Evolutionary conservation across 2,329 filamentous ascomycete genomes (phyloP).

Genomic region (Calonectria pauciramosa): DNA sequence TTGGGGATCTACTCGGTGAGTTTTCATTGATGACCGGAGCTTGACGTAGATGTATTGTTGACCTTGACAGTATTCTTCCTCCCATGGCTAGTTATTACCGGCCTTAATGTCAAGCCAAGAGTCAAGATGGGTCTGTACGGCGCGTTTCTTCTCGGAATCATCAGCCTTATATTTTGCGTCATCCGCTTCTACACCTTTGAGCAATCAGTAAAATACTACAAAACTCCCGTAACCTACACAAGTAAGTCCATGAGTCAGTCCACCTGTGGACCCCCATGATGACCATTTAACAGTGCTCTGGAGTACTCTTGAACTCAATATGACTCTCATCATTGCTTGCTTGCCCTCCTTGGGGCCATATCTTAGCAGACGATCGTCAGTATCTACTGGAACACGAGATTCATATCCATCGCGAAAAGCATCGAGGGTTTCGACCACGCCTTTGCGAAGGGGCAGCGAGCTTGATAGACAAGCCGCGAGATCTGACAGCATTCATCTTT

Average conservation of each 20-base stretch:
- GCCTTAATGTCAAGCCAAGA: neutral
- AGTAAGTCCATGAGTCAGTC: neutral
- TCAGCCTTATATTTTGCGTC: neutral
- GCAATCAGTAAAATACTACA: neutral
- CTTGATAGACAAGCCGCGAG: neutral
- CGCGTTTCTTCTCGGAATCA: neutral
- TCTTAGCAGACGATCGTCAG: neutral
- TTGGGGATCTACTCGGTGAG: neutral
- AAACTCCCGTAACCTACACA: neutral
- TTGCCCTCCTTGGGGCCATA: conserved; percentile 1
- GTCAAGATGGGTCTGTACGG: neutral
- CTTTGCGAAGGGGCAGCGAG: neutral
- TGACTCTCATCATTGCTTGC: neutral
- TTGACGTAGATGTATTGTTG: neutral
- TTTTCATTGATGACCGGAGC: too few species aligned
- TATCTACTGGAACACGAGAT: neutral
- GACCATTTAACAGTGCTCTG: neutral
- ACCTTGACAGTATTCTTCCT: neutral
- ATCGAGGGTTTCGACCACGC: neutral
- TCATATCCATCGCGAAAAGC: neutral
- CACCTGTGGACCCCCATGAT: neutral
- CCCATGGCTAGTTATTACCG: neutral
- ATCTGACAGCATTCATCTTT: neutral
- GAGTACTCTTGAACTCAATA: neutral
- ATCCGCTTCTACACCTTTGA: neutral